Base-by-base conservation (phyloP, 2,329 filamentous ascomycete genomes). In the Fonsecaea pugnacius region DNA sequence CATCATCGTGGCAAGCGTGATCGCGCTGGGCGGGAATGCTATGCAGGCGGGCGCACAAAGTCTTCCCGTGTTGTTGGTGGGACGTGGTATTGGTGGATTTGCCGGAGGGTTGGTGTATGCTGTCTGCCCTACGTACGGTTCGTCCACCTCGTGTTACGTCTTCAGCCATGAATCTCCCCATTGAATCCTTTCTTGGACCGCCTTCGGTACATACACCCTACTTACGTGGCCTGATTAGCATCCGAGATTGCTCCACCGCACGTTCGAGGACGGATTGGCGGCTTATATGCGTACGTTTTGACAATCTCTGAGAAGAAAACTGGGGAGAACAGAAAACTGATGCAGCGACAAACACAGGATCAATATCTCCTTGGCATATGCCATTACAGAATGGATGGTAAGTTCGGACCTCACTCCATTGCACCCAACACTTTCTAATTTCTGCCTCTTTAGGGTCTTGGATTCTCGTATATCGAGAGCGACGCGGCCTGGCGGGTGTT, bases 31-130 rank as follows among this genome's bases (percentile, higher is more conserved):
- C 27, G 87, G 87, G 6, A 84, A 84, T 1, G 77, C 80, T 36
- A 78, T 90, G 1, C 87, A 89, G 72, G 79, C 82, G 27, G 81
- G 83, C 30, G 84, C 87, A 14, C 79, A 82, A 64, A 79, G 82
- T 56, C 74, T 86, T 16, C 75, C 78, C 6, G 84, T 87, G 85
- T 85, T 82, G 71, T 79, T 80, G 61, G 78, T 82, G 8, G 84
- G 87, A 0, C 84, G 87, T 14, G 83, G 87, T 67, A 78, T 88
- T 62, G 82, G 82, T 18, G 83, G 82, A 51, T 64, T 82, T 48
- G 82, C 52, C 6, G 30, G n/a, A 12, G 62, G 62, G 6, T 30
- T 64, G 4, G 43, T 64, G 2, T 64, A 51, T 33, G 57, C 35
- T 7, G 14, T 64, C 8, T 61, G 62, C 32, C 58, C 62, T n/a